Evolutionary conservation across 495 filamentous ascomycete species (phyloP).

Genomic region (Talaromyces wortmannii): DNA sequence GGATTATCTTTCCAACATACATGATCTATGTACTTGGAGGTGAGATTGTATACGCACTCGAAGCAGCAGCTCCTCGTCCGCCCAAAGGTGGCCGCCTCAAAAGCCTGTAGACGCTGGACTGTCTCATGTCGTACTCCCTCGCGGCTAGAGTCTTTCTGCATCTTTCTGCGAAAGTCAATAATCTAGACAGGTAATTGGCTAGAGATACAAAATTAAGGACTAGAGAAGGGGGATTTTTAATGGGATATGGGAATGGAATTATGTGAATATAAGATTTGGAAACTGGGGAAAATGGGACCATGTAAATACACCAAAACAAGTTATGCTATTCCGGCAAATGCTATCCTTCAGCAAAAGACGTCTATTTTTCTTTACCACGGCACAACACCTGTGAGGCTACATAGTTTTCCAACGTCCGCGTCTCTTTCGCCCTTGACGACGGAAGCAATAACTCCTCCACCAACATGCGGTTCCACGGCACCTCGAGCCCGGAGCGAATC

Average conservation of each 20-base stretch:
- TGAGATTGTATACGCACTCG: constrained; percentile 65
- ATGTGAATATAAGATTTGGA: neutral
- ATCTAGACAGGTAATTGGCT: too few relatives aligned
- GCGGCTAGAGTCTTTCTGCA: too few relatives aligned
- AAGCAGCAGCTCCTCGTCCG: constrained; percentile 31
- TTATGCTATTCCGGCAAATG: too few relatives aligned
- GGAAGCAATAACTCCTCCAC: constrained; percentile 16
- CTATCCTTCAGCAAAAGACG: too few relatives aligned
- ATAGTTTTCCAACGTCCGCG: constrained; percentile 17
- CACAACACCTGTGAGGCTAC: constrained; percentile 17
- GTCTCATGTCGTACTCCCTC: too few relatives aligned
- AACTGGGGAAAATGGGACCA: too few relatives aligned
- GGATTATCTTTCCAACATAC: constrained; percentile 67
- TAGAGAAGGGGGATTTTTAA: neutral
- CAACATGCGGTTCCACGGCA: constrained; percentile 17
- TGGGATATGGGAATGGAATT: neutral
- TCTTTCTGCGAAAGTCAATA: too few relatives aligned
- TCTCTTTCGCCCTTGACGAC: constrained; percentile 23
- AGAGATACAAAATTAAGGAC: neutral
- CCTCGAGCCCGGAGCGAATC: constrained; percentile 15
- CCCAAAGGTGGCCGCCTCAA: constrained; percentile 26
- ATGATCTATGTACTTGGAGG: constrained; percentile 61
- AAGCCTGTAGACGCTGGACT: constrained; percentile 12
- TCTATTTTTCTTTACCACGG: constrained; percentile 4
- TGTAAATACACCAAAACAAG: too few relatives aligned